Evolutionary conservation across 2,329 filamentous ascomycete genomes (phyloP).

Genomic region (Cylindrodendrum hubeiense): DNA sequence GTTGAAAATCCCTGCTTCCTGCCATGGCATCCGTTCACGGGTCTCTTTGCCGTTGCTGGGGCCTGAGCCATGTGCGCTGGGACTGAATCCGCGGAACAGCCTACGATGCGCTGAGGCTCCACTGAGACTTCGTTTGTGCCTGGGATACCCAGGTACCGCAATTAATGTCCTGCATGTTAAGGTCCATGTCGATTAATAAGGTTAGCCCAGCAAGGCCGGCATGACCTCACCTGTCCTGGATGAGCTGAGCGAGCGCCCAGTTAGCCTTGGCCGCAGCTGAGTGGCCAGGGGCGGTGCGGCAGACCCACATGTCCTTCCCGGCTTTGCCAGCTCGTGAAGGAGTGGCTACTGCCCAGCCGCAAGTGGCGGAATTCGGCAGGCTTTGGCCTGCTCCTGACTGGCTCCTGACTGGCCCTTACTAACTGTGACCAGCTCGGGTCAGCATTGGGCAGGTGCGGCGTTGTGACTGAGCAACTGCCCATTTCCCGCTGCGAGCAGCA

Average conservation of each 20-base stretch:
- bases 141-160: background rate
- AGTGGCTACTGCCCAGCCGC: background rate
- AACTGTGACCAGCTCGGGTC: slow-evolving; percentile 18
- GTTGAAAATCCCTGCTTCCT: background rate
- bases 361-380: background rate
- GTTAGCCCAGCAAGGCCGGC: slow-evolving; percentile 27
- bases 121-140: slow-evolving; percentile 7
- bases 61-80: background rate
- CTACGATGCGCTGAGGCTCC: background rate
- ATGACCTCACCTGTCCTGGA: slow-evolving; percentile 24
- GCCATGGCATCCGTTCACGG: background rate
- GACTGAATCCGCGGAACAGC: background rate
- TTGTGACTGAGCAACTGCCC: slow-evolving; percentile 33
- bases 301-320: slow-evolving; percentile 3
- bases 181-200: slow-evolving; percentile 21
- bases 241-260: slow-evolving; percentile 11
- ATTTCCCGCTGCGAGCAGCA: slow-evolving; percentile 22
- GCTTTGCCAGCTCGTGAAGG: slow-evolving; percentile 1
- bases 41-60: background rate
- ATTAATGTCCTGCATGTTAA: slow-evolving; percentile 16
- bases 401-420: slow-evolving; percentile 20
- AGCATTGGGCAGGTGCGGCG: slow-evolving; percentile 30
- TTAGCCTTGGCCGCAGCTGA: background rate
- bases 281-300: background rate
- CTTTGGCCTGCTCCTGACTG: slow-evolving; percentile 7